Conservation (phyloP, 2,329 filamentous ascomycete species). For the Rachicladosporium sp. region DNA sequence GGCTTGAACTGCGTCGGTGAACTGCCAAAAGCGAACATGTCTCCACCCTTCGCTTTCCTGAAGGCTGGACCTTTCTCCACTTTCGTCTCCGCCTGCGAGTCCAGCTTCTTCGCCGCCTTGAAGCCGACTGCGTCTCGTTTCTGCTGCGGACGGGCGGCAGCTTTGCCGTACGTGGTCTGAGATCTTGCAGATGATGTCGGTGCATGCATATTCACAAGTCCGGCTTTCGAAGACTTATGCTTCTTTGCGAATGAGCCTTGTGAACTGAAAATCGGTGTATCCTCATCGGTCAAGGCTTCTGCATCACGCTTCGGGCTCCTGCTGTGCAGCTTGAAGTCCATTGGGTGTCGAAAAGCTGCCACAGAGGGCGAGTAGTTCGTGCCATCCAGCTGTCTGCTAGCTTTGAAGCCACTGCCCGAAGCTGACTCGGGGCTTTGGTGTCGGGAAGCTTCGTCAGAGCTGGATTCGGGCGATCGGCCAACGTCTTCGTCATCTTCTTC, state of each 20-base stretch:
- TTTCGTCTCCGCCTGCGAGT: not conserved
- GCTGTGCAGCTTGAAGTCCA: constrained; percentile 1
- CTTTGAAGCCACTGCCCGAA: constrained; percentile 2
- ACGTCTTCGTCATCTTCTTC: constrained; percentile 5
- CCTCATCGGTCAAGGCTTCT: not conserved
- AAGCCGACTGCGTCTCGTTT: constrained; percentile 2
- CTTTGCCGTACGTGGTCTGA: constrained; percentile 1
- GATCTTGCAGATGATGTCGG: not conserved
- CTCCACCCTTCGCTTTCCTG: constrained; percentile 3
- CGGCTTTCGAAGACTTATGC: constrained; percentile 15
- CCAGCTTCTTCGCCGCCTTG: constrained; percentile 1
- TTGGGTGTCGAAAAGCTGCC: not conserved
- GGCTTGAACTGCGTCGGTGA: not conserved
- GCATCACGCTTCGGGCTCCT: constrained; percentile 5
- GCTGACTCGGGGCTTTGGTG: constrained; percentile 5
- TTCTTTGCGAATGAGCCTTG: constrained; percentile 5
- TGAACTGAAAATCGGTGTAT: constrained; percentile 8
- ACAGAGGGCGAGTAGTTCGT: not conserved
- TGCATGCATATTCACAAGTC: constrained; percentile 13
- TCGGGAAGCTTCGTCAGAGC: constrained; percentile 7
- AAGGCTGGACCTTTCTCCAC: constrained; percentile 1
- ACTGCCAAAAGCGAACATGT: constrained; percentile 3
- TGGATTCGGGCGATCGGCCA: constrained; percentile 8
- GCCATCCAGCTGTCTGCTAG: constrained; percentile 1
- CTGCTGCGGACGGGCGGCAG: not conserved